These are phyloP conservation scores for Sarcomyxa edulis DNA, from an alignment of 768 basidiomycete species.

Conservation along the genomic window DNA sequence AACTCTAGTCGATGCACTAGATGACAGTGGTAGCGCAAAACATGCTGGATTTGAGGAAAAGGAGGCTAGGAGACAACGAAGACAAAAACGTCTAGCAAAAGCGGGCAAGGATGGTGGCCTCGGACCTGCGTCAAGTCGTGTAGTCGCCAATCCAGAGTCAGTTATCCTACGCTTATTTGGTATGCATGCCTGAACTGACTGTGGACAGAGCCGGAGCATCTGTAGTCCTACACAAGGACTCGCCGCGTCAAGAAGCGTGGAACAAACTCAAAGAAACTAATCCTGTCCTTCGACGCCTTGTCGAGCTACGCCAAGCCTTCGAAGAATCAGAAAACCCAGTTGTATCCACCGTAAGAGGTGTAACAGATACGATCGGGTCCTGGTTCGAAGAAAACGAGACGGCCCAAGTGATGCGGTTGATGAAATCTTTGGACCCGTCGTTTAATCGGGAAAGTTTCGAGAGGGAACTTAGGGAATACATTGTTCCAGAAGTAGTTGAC, in stretches of 20 bases:
- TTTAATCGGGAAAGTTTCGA: slow-evolving; percentile 88
- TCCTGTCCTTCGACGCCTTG: slow-evolving; percentile 60
- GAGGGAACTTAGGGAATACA: slow-evolving; percentile 90
- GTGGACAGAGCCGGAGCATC: slow-evolving; percentile 76
- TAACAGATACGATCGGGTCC: slow-evolving; percentile 80
- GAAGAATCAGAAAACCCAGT: slow-evolving; percentile 94
- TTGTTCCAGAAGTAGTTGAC: slow-evolving; percentile 96
- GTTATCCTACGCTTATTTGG: slow-evolving; percentile 4
- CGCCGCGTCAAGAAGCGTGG: slow-evolving; percentile 77
- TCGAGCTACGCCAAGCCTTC: slow-evolving; percentile 61
- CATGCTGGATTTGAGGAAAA: slow-evolving; percentile 97
- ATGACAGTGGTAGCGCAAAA: slow-evolving; percentile 89
- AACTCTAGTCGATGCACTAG: slow-evolving; percentile 85
- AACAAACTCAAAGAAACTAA: slow-evolving; percentile 75
- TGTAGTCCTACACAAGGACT: slow-evolving; percentile 79
- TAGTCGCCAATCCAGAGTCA: slow-evolving; percentile 78
- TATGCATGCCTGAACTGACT: neutral
- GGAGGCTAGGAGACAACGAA: slow-evolving; percentile 76
- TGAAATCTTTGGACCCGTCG: slow-evolving; percentile 82
- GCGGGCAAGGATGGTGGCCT: slow-evolving; percentile 69
- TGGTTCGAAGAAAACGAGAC: slow-evolving; percentile 98
- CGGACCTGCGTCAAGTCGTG: slow-evolving; percentile 39
- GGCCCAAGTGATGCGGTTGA: slow-evolving; percentile 86
- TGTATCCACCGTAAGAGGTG: slow-evolving; percentile 71
- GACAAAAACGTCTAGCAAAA: slow-evolving; percentile 79